Base-by-base conservation (phyloP, 1,139 yeast species). In the Arxiozyma heterogenica region DNA sequence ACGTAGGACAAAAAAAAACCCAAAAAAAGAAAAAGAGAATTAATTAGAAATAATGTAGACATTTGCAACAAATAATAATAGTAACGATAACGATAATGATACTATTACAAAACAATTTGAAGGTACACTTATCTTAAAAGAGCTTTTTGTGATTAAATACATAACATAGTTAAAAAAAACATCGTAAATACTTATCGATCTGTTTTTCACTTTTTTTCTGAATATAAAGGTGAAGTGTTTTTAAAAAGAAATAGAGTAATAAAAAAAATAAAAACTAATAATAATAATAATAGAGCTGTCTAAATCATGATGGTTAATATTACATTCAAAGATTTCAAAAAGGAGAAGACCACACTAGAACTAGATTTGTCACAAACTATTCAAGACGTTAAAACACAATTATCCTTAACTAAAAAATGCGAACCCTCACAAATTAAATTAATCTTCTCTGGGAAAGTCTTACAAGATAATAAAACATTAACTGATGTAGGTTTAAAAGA, bases 271-370 rank as follows among this genome's bases (percentile, higher is more conserved):
- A 27, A 42, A 42, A 34, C 18, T 3, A 15, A 34, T 12, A 34
- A 30, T 30, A 30, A 41, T 17, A 41, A 17, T 41, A 41, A 15
- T 11, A 15, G 4, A 5, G 3, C 15, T 27, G 18, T 49, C 3
- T 2, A 9, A 25, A 9, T 23, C 42, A 20, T 4, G 39, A 66
- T 57, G 64, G 90, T 93, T 95, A 86, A 84, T 73, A 76, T 94
- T 61, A 81, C 85, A 53, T 82, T 93, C 70, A 90, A 91, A 70
- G 96, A 93, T 72, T 87, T 93, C 73, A 90, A 91, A 75, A 94
- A 93, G 74, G 91, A 88, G 69, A 87, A 84, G 69, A 82, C 91
- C 71, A 79, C 90, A 45, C 68, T 93, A 59, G 96, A 88, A 42
- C 81, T 90, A 54, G 95, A 86, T 57, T 76, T 79, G 20, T 61